phyloP scores from a whole-genome alignment of 176 grass and related monocot genomes.

The Melocanna baccifera region DNA sequence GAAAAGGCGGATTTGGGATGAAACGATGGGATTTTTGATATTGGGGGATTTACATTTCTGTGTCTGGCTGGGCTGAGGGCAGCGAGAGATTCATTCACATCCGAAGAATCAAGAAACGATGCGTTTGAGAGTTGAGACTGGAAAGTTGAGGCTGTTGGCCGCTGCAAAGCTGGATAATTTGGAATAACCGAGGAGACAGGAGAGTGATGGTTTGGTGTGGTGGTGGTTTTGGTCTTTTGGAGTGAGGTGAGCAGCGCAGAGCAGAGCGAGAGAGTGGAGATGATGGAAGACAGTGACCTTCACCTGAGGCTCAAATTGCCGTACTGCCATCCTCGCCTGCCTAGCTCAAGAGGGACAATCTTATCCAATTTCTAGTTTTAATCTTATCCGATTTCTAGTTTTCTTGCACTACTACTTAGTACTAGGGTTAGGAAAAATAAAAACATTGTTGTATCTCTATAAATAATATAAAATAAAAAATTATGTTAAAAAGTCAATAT shows the following conservation, averaged over 20 bases:
- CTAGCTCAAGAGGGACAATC: no score
- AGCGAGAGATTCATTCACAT: not conserved
- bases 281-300: not conserved
- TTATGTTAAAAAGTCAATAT: no score
- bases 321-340: not conserved
- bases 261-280: not conserved
- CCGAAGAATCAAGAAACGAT: not conserved
- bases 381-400: no score
- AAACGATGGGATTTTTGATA: not conserved
- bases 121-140: not conserved
- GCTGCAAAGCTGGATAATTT: constrained; percentile 1
- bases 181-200: not conserved
- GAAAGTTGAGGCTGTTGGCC: not conserved
- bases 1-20: not conserved
- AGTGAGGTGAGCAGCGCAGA: not conserved
- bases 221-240: not conserved
- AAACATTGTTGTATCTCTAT: no score
- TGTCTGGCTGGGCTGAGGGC: not conserved
- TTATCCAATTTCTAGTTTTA: no score
- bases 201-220: not conserved
- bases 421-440: no score
- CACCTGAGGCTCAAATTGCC: constrained; percentile 3
- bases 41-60: constrained; percentile 43
- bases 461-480: no score
- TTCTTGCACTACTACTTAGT: no score